Evolutionary conservation across 176 grass and related monocot species (phyloP).

Genomic region (Avena sativa): DNA sequence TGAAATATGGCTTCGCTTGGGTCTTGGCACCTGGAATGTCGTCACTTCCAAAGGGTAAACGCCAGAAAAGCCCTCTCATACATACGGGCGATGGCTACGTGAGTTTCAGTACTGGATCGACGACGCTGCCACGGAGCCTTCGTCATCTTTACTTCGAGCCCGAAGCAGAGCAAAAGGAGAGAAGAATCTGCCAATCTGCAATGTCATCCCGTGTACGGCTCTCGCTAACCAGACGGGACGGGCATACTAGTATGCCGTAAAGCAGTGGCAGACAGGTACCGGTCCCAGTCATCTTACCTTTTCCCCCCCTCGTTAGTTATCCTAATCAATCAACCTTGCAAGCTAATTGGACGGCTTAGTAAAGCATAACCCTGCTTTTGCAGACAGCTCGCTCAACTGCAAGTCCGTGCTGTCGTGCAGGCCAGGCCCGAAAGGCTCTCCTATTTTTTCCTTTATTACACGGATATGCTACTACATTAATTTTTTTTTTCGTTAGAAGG

Average conservation of each 20-base stretch:
- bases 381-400: slow-evolving; percentile 34
- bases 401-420: slow-evolving; percentile 52
- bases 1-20: too few species aligned
- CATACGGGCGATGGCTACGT: too few species aligned
- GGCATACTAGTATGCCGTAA: background rate
- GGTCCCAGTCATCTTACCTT: background rate
- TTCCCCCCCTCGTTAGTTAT: background rate
- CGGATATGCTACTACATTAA: background rate
- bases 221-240: background rate
- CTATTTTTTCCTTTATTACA: background rate
- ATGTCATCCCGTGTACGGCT: background rate
- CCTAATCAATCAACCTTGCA: background rate
- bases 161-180: background rate
- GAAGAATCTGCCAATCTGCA: background rate
- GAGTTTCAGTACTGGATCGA: background rate
- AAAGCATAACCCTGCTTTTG: slow-evolving; percentile 14
- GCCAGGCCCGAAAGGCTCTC: background rate
- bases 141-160: background rate
- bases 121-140: background rate
- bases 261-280: background rate
- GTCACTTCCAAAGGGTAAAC: background rate
- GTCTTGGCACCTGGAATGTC: background rate
- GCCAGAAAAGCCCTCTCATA: background rate
- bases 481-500: background rate
- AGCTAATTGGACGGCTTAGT: background rate